A percentile compares a stretch with the other conserved stretches of the same genome.
phyloP scores from a whole-genome alignment of 257 asterid genomes.

The Haberlea rhodopensis region DNA sequence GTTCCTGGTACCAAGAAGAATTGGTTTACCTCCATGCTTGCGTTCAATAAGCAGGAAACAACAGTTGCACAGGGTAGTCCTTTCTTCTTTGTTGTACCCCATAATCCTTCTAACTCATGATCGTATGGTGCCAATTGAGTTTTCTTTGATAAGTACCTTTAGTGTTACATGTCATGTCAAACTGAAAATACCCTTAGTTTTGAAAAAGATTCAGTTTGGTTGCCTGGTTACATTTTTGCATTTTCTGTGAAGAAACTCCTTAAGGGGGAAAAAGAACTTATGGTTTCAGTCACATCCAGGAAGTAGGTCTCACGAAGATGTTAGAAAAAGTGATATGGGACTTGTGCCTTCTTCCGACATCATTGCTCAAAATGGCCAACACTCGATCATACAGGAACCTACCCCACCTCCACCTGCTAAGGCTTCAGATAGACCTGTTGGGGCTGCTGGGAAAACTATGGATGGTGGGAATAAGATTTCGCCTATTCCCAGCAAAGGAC shows the following conservation, averaged over 20 bases:
- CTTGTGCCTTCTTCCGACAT: constrained; percentile 24
- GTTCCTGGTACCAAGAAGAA: no score
- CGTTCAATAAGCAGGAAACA: constrained; percentile 42
- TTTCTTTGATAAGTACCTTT: background rate
- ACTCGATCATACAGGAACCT: constrained; percentile 22
- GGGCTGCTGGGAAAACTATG: no score
- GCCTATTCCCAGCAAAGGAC: constrained; percentile 26
- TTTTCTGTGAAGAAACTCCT: background rate
- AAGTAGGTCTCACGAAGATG: constrained; percentile 21
- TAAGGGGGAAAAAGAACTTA: constrained; percentile 13
- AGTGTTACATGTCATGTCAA: background rate
- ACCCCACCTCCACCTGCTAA: constrained; percentile 24
- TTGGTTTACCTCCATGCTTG: no score
- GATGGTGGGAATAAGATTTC: no score
- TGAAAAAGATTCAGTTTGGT: background rate
- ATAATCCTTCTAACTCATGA: background rate
- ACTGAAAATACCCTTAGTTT: background rate
- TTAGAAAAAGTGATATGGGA: constrained; percentile 19
- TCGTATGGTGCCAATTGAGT: background rate
- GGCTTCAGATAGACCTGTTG: constrained; percentile 18
- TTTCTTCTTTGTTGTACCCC: constrained; percentile 10
- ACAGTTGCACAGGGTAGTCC: constrained; percentile 54
- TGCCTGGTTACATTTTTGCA: background rate
- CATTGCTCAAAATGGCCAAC: constrained; percentile 30
- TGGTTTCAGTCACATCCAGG: constrained; percentile 36